A percentile compares a stretch with the other conserved stretches of the same genome.
Evolutionary conservation across 441 rosid genomes (phyloP).

Genomic region (Eutrema salsugineum): DNA sequence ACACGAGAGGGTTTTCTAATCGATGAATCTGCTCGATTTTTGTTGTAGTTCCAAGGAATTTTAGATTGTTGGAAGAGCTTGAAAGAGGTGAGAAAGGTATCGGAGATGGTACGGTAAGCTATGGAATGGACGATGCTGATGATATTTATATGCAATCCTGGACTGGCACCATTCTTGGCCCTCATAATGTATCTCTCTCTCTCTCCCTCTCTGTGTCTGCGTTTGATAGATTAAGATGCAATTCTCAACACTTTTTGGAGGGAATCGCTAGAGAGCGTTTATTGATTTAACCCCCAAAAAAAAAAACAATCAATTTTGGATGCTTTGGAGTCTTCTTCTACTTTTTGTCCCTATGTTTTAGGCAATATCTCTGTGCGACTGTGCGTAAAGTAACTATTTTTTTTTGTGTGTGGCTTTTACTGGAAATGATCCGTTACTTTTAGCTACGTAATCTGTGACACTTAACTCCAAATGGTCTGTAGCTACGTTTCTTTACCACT

Average conservation of each 20-base stretch:
- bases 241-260: neutral
- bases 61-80: slow-evolving; percentile 96
- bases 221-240: neutral
- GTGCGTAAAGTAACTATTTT: neutral
- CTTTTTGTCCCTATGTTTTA: slow-evolving; percentile 7
- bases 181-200: slow-evolving; percentile 66
- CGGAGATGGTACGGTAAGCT: slow-evolving; percentile 96
- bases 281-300: neutral
- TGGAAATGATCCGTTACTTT: neutral
- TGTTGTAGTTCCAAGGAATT: slow-evolving; percentile 77
- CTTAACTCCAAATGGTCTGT: neutral
- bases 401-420: neutral
- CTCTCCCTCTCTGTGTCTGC: neutral
- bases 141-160: slow-evolving; percentile 98
- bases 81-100: slow-evolving; percentile 99
- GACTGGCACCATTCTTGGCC: slow-evolving; percentile 99
- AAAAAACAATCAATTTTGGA: neutral
- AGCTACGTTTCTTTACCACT: neutral
- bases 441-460: neutral
- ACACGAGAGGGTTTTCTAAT: neutral
- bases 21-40: neutral
- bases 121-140: slow-evolving; percentile 99
- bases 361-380: neutral
- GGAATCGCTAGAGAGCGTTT: neutral
- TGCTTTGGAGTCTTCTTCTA: slow-evolving; percentile 1